Base-by-base conservation (phyloP, 805 yeast species). In the Debaryomyces tyrocola region DNA sequence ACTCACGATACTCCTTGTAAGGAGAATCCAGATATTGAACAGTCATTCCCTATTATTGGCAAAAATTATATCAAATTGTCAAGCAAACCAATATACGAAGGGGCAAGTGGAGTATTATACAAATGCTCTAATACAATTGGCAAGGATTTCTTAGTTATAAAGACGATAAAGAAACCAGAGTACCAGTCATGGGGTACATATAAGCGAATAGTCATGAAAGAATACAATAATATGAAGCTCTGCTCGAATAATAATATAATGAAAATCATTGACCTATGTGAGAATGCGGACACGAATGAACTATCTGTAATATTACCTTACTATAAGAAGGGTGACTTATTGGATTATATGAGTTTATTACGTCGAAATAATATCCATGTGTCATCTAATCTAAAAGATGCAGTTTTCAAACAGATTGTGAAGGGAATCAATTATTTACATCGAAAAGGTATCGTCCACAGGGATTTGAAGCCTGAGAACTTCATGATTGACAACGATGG, bases 381-480 rank as follows among this genome's bases (percentile, higher is more conserved):
- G 2, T 51, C 69, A 1, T 37, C 61, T 10, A 63, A 67, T 40
- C 58, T 75, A 43, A 74, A 71, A 46, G 82, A 79, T 53, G 63
- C 67, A 15, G 55, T 78, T 1, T 79, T 79, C 59, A 72, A 72
- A 55, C 76, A 71, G 46, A 61, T 70, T n/a, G 69, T 74, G 14
- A 61, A 64, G 37, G 81, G 75, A 0, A 78, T 78, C 18, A 63
- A 68, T 40, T 74, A 58, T 45, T 57, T 80, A 15, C 84, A 80
- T 54, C 49, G 59, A 6, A 59, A 65, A 12, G 58, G 63, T 11
- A 70, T 80, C 3, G 75, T 67, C 7, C 84, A 79, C 53, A 53
- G 83, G 20, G 84, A 79, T 51, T 59, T 79, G 38, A 79, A 79
- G 52, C 83, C 84, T 2, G 84, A 79, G 48, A 80, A 80, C 57